Evolutionary conservation across 176 grass and related monocot genomes (phyloP).

Genomic region (Elaeis guineensis): DNA sequence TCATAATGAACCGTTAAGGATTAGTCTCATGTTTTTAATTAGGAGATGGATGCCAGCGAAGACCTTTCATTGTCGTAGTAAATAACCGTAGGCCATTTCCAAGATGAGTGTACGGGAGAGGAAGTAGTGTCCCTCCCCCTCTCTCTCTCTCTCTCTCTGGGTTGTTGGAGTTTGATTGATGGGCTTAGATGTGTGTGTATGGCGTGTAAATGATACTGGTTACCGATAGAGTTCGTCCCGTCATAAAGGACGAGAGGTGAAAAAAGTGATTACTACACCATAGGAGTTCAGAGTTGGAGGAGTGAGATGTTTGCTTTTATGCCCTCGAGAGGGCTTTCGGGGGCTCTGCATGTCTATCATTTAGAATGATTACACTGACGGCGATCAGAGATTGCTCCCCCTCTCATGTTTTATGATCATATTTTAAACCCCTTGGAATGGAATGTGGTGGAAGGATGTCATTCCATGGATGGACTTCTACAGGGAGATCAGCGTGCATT

Average conservation of each 20-base stretch:
- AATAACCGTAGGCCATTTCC: no score
- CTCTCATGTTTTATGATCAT: background rate
- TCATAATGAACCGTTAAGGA: no score
- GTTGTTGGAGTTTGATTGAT: background rate
- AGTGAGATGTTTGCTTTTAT: no score
- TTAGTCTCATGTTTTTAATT: no score
- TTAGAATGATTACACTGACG: conserved; percentile 38
- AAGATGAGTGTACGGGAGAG: no score
- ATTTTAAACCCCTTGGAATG: no score
- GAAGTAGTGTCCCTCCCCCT: background rate
- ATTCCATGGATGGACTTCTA: conserved; percentile 23
- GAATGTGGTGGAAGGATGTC: background rate
- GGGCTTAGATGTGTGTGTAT: background rate
- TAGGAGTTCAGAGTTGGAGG: no score
- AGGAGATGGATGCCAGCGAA: no score
- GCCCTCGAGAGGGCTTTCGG: background rate
- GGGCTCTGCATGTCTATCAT: conserved; percentile 15
- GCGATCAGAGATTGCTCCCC: conserved; percentile 45
- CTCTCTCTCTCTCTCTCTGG: conserved; percentile 8
- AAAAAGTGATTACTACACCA: no score
- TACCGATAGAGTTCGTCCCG: background rate
- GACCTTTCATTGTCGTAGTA: no score
- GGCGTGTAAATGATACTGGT: background rate
- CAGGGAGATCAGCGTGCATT: background rate
- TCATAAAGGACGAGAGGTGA: background rate